A percentile compares a stretch with the other conserved stretches of the same genome.
Evolutionary conservation across 495 filamentous ascomycete genomes (phyloP).

Genomic region (Penicillium antarcticum): DNA sequence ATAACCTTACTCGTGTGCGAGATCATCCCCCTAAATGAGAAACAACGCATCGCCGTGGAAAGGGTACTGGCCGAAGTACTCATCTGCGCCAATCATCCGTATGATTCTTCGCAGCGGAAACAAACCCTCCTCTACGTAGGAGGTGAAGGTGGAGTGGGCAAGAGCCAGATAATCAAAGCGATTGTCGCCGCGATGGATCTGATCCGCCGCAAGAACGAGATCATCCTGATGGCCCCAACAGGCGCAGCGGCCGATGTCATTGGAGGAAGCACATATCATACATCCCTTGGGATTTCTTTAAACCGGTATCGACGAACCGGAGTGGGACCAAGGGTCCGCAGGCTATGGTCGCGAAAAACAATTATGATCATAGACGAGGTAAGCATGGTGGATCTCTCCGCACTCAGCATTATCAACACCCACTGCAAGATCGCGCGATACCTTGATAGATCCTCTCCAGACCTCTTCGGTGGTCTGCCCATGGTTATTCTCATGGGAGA

Average conservation of each 20-base stretch:
- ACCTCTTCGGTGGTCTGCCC: too few relatives aligned
- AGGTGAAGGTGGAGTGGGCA: background rate
- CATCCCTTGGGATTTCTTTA: conserved; percentile 3
- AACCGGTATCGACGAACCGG: background rate
- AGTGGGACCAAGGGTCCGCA: background rate
- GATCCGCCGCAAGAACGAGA: background rate
- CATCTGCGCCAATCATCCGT: too few relatives aligned
- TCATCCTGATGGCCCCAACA: conserved; percentile 1
- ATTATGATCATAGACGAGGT: conserved; percentile 4
- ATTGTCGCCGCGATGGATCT: conserved; percentile 6
- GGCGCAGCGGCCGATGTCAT: conserved; percentile 2
- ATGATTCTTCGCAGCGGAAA: too few relatives aligned
- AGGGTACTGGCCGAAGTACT: too few relatives aligned
- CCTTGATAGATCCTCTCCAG: too few relatives aligned
- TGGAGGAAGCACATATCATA: conserved; percentile 4
- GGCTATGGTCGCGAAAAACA: conserved; percentile 2
- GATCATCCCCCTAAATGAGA: too few relatives aligned
- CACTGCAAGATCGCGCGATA: background rate
- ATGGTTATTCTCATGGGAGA: too few relatives aligned
- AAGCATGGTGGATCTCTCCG: conserved; percentile 2
- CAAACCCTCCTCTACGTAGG: conserved; percentile 1
- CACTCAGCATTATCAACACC: background rate
- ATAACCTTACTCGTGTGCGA: too few relatives aligned
- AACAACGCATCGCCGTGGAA: too few relatives aligned
- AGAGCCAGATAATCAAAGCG: conserved; percentile 2